Evolutionary conservation across 768 basidiomycete species (phyloP).

Genomic region (Termitomyces sp.): DNA sequence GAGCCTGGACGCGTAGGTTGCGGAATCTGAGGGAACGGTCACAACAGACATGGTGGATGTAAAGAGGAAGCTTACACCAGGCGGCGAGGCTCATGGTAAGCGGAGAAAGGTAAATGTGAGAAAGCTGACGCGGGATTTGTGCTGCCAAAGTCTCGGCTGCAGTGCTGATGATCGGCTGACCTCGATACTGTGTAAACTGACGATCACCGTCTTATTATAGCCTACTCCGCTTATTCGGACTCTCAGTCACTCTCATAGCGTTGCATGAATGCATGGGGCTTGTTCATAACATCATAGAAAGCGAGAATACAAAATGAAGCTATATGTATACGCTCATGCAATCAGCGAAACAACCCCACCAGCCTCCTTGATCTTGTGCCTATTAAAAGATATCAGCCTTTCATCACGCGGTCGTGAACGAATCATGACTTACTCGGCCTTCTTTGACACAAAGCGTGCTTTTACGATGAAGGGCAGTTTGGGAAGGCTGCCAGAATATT

Average conservation of each 20-base stretch:
- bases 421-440: slow-evolving; percentile 61
- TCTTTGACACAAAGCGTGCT: slow-evolving; percentile 90
- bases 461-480: slow-evolving; percentile 96
- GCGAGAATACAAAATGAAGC: slow-evolving; percentile 22
- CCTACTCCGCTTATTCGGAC: slow-evolving; percentile 1
- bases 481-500: slow-evolving; percentile 54
- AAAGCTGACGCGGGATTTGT: slow-evolving; percentile 7
- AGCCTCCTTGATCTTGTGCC: slow-evolving; percentile 84
- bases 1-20: neutral
- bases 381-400: slow-evolving; percentile 16
- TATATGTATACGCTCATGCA: slow-evolving; percentile 54
- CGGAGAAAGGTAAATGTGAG: slow-evolving; percentile 2
- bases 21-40: neutral
- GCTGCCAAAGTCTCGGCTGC: slow-evolving; percentile 12
- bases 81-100: slow-evolving; percentile 22
- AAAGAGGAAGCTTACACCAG: slow-evolving; percentile 30
- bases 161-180: slow-evolving; percentile 13
- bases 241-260: neutral
- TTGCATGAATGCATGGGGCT: slow-evolving; percentile 16
- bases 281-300: slow-evolving; percentile 23
- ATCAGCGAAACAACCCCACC: slow-evolving; percentile 92
- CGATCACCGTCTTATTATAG: slow-evolving; percentile 1
- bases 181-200: too few relatives aligned
- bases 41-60: neutral
- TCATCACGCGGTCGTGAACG: neutral